These are phyloP conservation scores for Apiospora koreana DNA, from an alignment of 2,329 filamentous ascomycete species.

Conservation along the genomic window DNA sequence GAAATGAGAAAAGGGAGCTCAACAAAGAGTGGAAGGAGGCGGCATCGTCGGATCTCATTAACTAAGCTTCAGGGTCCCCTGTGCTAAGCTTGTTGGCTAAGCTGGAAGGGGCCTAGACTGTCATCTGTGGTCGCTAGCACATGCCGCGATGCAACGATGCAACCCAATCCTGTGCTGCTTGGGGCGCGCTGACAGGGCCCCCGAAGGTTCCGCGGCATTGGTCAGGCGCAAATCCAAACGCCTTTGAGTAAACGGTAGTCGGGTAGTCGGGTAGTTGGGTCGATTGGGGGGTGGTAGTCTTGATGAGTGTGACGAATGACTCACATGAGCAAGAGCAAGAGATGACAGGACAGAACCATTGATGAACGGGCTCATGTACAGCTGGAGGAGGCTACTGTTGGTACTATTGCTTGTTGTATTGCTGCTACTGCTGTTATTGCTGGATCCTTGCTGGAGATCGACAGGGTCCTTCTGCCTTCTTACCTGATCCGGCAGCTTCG, in stretches of 20 bases:
- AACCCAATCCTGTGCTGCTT: not conserved
- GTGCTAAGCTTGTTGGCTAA: not conserved
- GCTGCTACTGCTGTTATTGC: too few species aligned
- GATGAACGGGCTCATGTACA: too few species aligned
- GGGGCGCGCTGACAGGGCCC: not conserved
- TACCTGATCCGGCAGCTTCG: not conserved
- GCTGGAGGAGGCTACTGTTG: too few species aligned
- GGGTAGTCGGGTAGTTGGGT: not conserved
- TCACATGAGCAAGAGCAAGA: not conserved
- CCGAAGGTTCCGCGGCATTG: not conserved
- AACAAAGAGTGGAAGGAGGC: not conserved
- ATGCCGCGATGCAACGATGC: conserved; percentile 3
- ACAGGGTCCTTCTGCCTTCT: not conserved
- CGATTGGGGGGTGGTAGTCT: too few species aligned
- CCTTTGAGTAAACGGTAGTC: not conserved
- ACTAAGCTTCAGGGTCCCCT: conserved; percentile 4
- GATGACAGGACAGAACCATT: too few species aligned
- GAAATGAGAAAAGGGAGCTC: not conserved
- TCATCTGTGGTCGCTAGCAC: not conserved
- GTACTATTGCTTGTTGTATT: not conserved
- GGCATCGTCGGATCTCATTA: conserved; percentile 9
- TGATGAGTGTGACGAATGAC: too few species aligned
- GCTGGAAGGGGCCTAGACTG: not conserved
- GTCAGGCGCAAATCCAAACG: not conserved
- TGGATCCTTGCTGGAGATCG: not conserved